phyloP scores from a whole-genome alignment of 1,284 basidiomycete species.

The Cryptococcus floricola region DNA sequence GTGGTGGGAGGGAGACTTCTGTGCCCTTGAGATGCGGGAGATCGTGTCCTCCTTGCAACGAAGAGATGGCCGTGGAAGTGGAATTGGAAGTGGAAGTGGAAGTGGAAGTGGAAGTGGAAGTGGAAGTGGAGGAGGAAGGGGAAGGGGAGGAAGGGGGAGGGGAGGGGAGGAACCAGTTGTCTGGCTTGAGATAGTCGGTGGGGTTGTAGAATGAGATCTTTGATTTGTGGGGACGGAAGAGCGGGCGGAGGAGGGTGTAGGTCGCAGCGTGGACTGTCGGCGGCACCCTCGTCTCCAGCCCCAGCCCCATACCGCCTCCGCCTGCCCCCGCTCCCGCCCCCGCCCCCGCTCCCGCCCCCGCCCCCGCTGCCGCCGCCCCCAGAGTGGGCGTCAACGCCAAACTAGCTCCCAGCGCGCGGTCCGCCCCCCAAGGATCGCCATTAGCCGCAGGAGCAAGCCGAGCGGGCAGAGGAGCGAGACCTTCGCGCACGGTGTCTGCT shows the following conservation, averaged over 20 bases:
- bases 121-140: neutral
- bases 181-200: constrained; percentile 28
- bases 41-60: neutral
- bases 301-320: no score
- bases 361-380: constrained; percentile 1
- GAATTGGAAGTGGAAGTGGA: neutral
- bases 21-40: constrained; percentile 28
- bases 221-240: constrained; percentile 30
- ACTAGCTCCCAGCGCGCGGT: constrained; percentile 29
- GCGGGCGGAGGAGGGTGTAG: constrained; percentile 40
- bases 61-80: no score
- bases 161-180: constrained; percentile 29
- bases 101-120: no score
- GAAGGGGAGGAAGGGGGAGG: neutral
- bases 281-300: constrained; percentile 5
- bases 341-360: no score
- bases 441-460: constrained; percentile 4
- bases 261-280: constrained; percentile 30
- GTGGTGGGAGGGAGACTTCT: constrained; percentile 16
- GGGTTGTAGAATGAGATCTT: constrained; percentile 40
- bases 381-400: constrained; percentile 34
- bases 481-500: constrained; percentile 23
- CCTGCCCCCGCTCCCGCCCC: no score
- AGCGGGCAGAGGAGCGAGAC: constrained; percentile 3
- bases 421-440: neutral